Percentiles rank a stretch among this genome's conserved stretches.
phyloP scores from a whole-genome alignment of 805 yeast genomes.

The Metschnikowia lunata region DNA sequence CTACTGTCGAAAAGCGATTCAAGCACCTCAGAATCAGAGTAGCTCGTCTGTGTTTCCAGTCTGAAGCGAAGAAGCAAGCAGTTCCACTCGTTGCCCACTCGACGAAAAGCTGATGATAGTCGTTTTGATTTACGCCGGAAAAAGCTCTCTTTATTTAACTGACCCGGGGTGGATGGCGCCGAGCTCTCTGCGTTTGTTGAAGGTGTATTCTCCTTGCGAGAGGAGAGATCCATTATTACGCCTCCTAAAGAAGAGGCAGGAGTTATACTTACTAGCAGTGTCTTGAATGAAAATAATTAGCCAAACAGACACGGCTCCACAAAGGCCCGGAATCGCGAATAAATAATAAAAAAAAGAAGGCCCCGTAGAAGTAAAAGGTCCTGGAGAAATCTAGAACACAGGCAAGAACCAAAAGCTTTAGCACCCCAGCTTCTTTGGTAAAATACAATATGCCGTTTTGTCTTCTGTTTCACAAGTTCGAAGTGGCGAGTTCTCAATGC shows the following conservation, averaged over 20 bases:
- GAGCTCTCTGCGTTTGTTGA: slow-evolving; percentile 13
- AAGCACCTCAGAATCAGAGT: slow-evolving; percentile 46
- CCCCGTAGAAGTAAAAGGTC: too few species aligned
- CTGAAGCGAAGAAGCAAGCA: slow-evolving; percentile 31
- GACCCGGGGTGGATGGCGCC: slow-evolving; percentile 8
- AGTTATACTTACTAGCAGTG: too few species aligned
- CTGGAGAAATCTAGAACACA: too few species aligned
- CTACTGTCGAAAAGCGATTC: slow-evolving; percentile 46
- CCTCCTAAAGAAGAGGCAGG: background rate
- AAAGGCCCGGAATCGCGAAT: background rate
- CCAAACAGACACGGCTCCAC: background rate
- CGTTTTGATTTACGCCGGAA: slow-evolving; percentile 8
- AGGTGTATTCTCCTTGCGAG: slow-evolving; percentile 12
- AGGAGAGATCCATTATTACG: slow-evolving; percentile 10
- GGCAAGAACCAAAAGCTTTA: too few species aligned
- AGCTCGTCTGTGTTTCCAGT: slow-evolving; percentile 45
- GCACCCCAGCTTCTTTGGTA: too few species aligned
- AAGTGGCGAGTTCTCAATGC: too few species aligned
- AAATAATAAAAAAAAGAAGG: too few species aligned
- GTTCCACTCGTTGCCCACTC: slow-evolving; percentile 37
- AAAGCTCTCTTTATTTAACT: background rate
- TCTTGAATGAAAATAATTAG: too few species aligned
- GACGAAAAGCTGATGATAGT: slow-evolving; percentile 30
- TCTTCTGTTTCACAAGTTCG: too few species aligned
- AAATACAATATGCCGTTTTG: too few species aligned